Evolutionary conservation across 805 yeast species (phyloP).

Genomic region (Clavispora fructus): DNA sequence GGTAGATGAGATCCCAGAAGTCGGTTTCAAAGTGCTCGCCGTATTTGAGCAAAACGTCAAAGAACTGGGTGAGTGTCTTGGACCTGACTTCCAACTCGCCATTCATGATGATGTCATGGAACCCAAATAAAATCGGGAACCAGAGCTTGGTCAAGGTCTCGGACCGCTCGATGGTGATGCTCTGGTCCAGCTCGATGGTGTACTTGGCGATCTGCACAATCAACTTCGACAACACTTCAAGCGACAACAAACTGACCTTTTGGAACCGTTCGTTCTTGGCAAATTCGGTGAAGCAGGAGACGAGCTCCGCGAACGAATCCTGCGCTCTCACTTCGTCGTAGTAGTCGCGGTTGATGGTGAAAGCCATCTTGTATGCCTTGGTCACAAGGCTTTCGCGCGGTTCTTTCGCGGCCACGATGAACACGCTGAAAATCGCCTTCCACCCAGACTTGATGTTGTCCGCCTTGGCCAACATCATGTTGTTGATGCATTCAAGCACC

Average conservation of each 20-base stretch:
- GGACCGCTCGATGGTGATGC: slow-evolving; percentile 4
- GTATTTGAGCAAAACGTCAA: slow-evolving; percentile 71
- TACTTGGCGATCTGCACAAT: slow-evolving; percentile 54
- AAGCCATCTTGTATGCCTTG: slow-evolving; percentile 60
- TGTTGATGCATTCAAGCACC: slow-evolving; percentile 85
- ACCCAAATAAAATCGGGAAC: slow-evolving; percentile 83
- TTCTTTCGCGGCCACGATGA: slow-evolving; percentile 67
- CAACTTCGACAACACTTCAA: slow-evolving; percentile 64
- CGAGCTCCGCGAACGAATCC: slow-evolving; percentile 62
- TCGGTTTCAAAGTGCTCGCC: slow-evolving; percentile 70
- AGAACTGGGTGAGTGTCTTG: slow-evolving; percentile 74
- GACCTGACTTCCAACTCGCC: slow-evolving; percentile 93
- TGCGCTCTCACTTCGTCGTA: slow-evolving; percentile 60
- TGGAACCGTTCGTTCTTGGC: slow-evolving; percentile 84
- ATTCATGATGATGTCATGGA: slow-evolving; percentile 84
- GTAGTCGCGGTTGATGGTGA: slow-evolving; percentile 56
- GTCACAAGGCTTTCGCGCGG: slow-evolving; percentile 53
- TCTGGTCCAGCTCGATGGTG: slow-evolving; percentile 19
- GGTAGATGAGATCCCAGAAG: slow-evolving; percentile 82
- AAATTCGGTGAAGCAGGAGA: slow-evolving; percentile 70
- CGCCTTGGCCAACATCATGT: slow-evolving; percentile 75
- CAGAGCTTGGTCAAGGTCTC: slow-evolving; percentile 54
- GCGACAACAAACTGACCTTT: slow-evolving; percentile 71
- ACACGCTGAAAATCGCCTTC: slow-evolving; percentile 79
- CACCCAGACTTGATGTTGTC: slow-evolving; percentile 84